A percentile compares a stretch with the other conserved stretches of the same genome.
These are phyloP conservation scores for Hanseniaspora singularis DNA, from an alignment of 805 yeast species.

Conservation along the genomic window DNA sequence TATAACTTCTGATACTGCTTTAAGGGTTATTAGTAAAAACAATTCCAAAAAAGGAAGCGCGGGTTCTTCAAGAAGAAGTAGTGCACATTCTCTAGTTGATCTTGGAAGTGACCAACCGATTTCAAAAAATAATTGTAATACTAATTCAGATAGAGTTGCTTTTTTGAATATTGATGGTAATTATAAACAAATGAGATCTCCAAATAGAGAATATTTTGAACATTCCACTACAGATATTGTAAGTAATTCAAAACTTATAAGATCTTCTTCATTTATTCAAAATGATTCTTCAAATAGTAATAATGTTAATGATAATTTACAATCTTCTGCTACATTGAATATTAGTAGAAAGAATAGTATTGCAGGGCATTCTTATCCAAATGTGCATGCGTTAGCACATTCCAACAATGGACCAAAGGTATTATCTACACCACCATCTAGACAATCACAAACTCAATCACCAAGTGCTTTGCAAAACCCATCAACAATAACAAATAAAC, in stretches of 20 bases:
- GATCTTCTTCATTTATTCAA: not conserved
- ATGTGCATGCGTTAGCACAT: not conserved
- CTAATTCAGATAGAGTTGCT: not conserved
- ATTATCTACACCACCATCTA: slow-evolving; percentile 1
- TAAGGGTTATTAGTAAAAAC: slow-evolving; percentile 7
- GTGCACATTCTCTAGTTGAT: slow-evolving; percentile 1
- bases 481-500: not conserved
- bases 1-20: slow-evolving; percentile 8
- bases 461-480: not conserved
- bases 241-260: not conserved
- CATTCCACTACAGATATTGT: not conserved
- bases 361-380: not conserved
- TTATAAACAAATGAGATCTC: slow-evolving; percentile 4
- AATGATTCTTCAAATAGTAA: not conserved
- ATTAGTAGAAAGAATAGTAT: not conserved
- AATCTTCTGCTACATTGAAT: too few species aligned
- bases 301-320: not conserved
- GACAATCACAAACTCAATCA: slow-evolving; percentile 1
- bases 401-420: not conserved
- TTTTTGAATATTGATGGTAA: not conserved
- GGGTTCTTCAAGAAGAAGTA: slow-evolving; percentile 3
- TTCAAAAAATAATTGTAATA: too few species aligned
- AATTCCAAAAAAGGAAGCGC: slow-evolving; percentile 13
- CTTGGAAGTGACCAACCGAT: not conserved
- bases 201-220: slow-evolving; percentile 1